Base-by-base conservation (phyloP, 768 basidiomycete genomes). In the Phaeolepiota aurea region DNA sequence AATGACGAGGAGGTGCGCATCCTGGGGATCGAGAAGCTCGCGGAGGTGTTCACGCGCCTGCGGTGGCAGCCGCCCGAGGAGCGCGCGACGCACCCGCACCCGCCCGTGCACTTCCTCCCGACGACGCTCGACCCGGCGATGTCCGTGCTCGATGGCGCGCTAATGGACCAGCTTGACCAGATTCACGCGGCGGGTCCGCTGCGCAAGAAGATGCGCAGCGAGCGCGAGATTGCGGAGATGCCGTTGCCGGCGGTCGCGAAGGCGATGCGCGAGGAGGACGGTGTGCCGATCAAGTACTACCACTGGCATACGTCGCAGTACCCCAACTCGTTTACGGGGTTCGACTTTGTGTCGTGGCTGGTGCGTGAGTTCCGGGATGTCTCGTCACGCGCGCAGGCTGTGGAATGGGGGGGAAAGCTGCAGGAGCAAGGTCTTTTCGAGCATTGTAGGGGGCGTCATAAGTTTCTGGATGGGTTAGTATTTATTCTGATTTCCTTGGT, bases 291-390 rank as follows among this genome's bases (percentile, higher is more conserved):
- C 62, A 84, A 88, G 51, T 76, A 87, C 44, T 74, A 88, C 48
- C 79, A 77, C 40, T 97, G 91, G 90, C 87, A 92, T 55, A 68
- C 72, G 10, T 65, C 59, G 13, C 72, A 71, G 25, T 88, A 90
- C 53, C 72, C 76, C 2, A 83, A 91, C 47, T 81, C 85, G 3
- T 97, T 98, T 57, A 88, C 81, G 7, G 93, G 93, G 1, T 81
- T 77, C 47, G 88, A 91, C 31, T 79, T 97, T 49, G 86, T 92
- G 16, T 83, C 82, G 1, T 98, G 93, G 93, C 65, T 96, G 14
- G 77, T 87, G n/a, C 76, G 87, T 21, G 87, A 92, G 58, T 97
- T 92, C 53, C 76, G 80, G 20, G 93, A 97, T 54, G 78, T 96
- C 4, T 81, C 84, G 1, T 86, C 83, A 12, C 69, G 88, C 38